Evolutionary conservation across 1,284 basidiomycete genomes (phyloP).

Genomic region (Ustilago shanxiensis): DNA sequence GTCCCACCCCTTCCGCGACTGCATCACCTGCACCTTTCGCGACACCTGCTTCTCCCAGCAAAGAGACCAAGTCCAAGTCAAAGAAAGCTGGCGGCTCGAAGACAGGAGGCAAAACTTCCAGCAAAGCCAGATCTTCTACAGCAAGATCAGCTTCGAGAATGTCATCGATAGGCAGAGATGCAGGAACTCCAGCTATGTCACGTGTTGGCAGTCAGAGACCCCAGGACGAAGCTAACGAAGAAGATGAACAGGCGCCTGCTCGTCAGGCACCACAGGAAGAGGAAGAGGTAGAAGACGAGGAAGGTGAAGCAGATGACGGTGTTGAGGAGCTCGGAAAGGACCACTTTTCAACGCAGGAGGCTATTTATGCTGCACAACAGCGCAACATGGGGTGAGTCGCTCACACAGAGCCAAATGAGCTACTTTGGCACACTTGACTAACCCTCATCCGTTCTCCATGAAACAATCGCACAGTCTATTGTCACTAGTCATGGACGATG

Average conservation of each 20-base stretch:
- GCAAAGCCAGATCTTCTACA: slow-evolving; percentile 34
- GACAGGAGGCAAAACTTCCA: slow-evolving; percentile 17
- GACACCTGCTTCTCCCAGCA: slow-evolving; percentile 23
- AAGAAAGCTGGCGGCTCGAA: slow-evolving; percentile 29
- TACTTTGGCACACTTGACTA: no score
- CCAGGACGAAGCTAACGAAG: slow-evolving; percentile 30
- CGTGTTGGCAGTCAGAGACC: slow-evolving; percentile 29
- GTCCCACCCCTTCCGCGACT: slow-evolving; percentile 11
- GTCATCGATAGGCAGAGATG: slow-evolving; percentile 44
- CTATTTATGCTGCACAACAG: slow-evolving; percentile 69
- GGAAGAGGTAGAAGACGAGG: slow-evolving; percentile 60
- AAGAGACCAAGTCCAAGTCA: slow-evolving; percentile 21
- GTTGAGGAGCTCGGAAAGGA: slow-evolving; percentile 63
- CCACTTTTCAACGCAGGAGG: slow-evolving; percentile 61
- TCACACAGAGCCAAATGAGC: background rate
- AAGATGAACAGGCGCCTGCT: slow-evolving; percentile 23
- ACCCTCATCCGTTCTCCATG: no score
- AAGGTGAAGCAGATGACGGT: slow-evolving; percentile 63
- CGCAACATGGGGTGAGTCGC: slow-evolving; percentile 58
- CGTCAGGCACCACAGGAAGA: slow-evolving; percentile 18
- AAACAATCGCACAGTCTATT: slow-evolving; percentile 73
- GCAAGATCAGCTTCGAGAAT: slow-evolving; percentile 40
- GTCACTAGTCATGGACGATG: slow-evolving; percentile 85
- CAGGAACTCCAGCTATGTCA: slow-evolving; percentile 28
- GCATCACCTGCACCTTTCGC: slow-evolving; percentile 43